A percentile compares a stretch with the other conserved stretches of the same genome.
Conservation (phyloP, 345 rosid species). For the Rhodamnia rubescens region DNA sequence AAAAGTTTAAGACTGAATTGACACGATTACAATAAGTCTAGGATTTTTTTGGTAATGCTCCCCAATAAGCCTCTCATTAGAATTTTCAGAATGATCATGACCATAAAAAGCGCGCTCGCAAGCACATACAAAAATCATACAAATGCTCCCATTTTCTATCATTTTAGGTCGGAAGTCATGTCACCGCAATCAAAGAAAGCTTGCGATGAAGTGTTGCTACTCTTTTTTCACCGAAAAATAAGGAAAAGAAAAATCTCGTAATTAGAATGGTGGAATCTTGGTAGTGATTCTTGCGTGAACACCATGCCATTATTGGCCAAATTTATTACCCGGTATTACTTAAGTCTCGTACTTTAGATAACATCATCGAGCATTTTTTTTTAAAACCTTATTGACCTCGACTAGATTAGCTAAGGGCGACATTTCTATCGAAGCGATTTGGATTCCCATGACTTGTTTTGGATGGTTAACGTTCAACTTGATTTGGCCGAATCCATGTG, state of each 20-base stretch:
- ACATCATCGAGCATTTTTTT: background rate
- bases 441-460: background rate
- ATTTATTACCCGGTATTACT: background rate
- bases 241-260: background rate
- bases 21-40: too few species aligned
- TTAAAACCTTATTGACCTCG: background rate
- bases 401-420: background rate
- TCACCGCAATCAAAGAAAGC: background rate
- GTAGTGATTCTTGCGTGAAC: background rate
- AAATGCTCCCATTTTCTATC: background rate
- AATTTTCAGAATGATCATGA: accelerated
- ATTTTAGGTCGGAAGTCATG: background rate
- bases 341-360: background rate
- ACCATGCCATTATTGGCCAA: background rate
- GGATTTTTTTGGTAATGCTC: too few species aligned
- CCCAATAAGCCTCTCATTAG: background rate
- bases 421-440: background rate
- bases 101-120: background rate
- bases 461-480: background rate
- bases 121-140: background rate
- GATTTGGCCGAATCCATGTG: background rate
- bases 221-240: too few species aligned
- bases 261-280: background rate
- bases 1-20: too few species aligned
- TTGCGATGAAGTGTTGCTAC: background rate